phyloP scores from a whole-genome alignment of 208 protist genomes.

The Wallacemonas collosoma region DNA sequence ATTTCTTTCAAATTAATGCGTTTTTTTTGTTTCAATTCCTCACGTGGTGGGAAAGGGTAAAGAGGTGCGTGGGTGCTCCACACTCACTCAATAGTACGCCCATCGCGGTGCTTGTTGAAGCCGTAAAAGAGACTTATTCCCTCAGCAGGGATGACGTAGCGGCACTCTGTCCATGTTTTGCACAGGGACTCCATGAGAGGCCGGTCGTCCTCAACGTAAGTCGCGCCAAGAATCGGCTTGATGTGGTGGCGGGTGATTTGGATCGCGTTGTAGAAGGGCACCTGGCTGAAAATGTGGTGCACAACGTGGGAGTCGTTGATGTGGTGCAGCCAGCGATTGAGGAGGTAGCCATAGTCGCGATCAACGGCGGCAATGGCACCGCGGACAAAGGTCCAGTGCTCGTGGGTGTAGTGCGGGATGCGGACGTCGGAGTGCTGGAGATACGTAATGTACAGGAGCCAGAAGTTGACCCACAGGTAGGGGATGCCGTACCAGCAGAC shows the following conservation, averaged over 20 bases:
- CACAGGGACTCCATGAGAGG: slow-evolving; percentile 48
- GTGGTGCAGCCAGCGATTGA: slow-evolving; percentile 93
- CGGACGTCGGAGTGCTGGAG: slow-evolving; percentile 93
- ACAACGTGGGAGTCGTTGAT: slow-evolving; percentile 95
- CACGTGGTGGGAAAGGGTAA: no score
- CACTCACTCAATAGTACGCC: slow-evolving; percentile 2
- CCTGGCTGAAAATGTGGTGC: slow-evolving; percentile 94
- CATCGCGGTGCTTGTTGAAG: slow-evolving; percentile 31
- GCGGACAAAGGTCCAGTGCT: slow-evolving; percentile 94
- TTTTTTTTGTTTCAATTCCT: neutral
- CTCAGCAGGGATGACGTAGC: slow-evolving; percentile 79
- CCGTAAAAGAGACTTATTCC: slow-evolving; percentile 75
- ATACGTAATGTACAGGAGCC: slow-evolving; percentile 93
- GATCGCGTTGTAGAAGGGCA: slow-evolving; percentile 94
- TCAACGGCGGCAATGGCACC: slow-evolving; percentile 93
- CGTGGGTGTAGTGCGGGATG: slow-evolving; percentile 90
- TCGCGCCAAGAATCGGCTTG: slow-evolving; percentile 63
- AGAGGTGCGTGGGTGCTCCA: neutral
- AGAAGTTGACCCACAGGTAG: slow-evolving; percentile 92
- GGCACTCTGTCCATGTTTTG: slow-evolving; percentile 61
- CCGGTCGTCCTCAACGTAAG: slow-evolving; percentile 67
- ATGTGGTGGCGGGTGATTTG: slow-evolving; percentile 80
- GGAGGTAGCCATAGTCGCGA: slow-evolving; percentile 77
- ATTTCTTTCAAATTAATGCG: neutral
- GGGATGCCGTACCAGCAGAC: slow-evolving; percentile 80